Percentiles rank a stretch among this genome's conserved stretches.
Conservation (phyloP, 2,329 filamentous ascomycete genomes). For the Nigrospora osmanthi region DNA sequence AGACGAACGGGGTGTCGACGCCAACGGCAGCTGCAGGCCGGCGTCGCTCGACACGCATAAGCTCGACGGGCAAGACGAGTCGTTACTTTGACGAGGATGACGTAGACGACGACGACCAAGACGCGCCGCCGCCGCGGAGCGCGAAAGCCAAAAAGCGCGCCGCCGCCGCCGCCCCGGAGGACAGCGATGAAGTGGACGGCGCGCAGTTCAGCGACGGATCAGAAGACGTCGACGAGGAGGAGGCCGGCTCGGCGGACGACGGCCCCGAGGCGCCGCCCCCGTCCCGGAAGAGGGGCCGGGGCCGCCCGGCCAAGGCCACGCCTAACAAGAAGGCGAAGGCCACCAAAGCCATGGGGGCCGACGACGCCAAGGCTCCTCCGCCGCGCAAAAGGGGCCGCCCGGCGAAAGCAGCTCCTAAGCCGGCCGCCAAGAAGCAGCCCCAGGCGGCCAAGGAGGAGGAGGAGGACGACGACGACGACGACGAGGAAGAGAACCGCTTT, state of each 20-base stretch:
- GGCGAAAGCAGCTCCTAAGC: neutral
- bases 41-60: constrained; percentile 35
- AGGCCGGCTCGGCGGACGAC: too few relatives aligned
- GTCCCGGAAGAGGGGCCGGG: neutral
- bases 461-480: constrained; percentile 10
- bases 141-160: too few relatives aligned
- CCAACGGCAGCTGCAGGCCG: constrained; percentile 13
- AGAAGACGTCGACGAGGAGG: neutral
- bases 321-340: neutral
- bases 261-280: neutral
- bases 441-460: constrained; percentile 4
- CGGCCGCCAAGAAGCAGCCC: neutral
- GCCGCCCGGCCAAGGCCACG: constrained; percentile 1
- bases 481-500: constrained; percentile 27
- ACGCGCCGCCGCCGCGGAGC: constrained; percentile 6
- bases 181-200: too few relatives aligned
- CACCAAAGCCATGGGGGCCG: neutral
- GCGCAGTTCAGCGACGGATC: neutral
- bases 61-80: constrained; percentile 36
- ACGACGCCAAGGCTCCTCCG: neutral
- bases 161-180: too few relatives aligned
- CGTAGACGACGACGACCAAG: constrained; percentile 12
- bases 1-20: constrained; percentile 3
- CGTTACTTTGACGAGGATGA: constrained; percentile 38
- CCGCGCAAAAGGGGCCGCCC: constrained; percentile 4